Conservation (phyloP, 352 stramenopile species). For the Globisporangium spiculum region DNA sequence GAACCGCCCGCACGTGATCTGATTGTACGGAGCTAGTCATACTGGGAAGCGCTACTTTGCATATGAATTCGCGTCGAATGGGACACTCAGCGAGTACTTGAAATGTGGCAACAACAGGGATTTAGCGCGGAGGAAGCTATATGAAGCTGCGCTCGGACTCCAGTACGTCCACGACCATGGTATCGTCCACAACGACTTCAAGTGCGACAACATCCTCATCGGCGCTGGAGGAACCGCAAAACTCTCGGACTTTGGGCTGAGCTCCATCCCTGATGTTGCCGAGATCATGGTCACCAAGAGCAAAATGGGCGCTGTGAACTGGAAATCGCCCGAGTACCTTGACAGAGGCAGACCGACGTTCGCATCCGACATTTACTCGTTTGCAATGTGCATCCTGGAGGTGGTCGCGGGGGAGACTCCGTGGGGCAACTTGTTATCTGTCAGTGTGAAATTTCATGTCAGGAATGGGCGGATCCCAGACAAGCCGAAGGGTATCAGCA, state of each 20-base stretch:
- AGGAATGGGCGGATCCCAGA: not conserved
- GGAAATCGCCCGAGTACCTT: constrained; percentile 6
- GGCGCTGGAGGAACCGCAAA: not conserved
- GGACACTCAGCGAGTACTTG: constrained; percentile 30
- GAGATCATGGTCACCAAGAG: not conserved
- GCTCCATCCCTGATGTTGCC: not conserved
- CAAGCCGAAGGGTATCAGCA: not conserved
- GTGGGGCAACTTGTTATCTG: not conserved
- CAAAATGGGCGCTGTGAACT: not conserved
- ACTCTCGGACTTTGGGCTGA: not conserved
- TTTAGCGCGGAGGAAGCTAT: constrained; percentile 5
- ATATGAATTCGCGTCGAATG: constrained; percentile 26
- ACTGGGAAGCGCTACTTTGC: constrained; percentile 30
- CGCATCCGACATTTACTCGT: constrained; percentile 32
- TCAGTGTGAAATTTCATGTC: not conserved
- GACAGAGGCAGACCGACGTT: not conserved
- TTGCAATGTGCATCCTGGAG: constrained; percentile 26
- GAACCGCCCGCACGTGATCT: constrained; percentile 31
- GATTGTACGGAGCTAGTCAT: constrained; percentile 32
- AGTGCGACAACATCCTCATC: constrained; percentile 25
- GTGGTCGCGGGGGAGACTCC: not conserved
- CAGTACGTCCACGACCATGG: constrained; percentile 21
- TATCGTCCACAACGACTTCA: constrained; percentile 21
- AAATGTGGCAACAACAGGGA: constrained; percentile 1
- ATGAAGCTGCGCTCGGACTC: constrained; percentile 27